Evolutionary conservation across 2,329 filamentous ascomycete species (phyloP), one percentile per base, ranked within the genome.

Genomic region (Monilinia vaccinii-corymbosi): DNA sequence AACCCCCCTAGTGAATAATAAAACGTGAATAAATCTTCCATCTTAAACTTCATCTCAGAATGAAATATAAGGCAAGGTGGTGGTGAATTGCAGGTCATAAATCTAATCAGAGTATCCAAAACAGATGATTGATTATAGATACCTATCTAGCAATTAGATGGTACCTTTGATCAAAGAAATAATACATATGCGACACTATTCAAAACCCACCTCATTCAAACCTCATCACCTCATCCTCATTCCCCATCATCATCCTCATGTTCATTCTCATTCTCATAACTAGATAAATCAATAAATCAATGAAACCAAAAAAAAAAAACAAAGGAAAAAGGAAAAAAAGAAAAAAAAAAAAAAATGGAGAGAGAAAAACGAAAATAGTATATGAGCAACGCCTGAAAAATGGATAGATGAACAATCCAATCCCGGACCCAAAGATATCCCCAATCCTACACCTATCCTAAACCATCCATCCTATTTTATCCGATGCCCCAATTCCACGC

Each of bases 321-420:
- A 36, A 36, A 36, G 11, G 9, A 9, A 9, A 34, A 10, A 34
- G 14, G 4, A 28, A 60, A 28, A 58, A 45, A 47, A 36, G 36
- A 60, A 58, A 28, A 60, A 60, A 28, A 36, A 1, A 14, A 36
- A 16, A 14, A 36, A 36, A 36, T 28, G 6, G 6, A 36, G 3
- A 14, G 14, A 16, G 5, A 36, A 14, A 36, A 9, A 34, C 2
- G 8, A 34, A 10, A 34, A 36, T 14, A 28, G 56, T 28, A 58
- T 50, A 47, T 36, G 36, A 60, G 50, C 28, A 60, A 60, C 59
- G 45, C 53, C 59, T 36, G 58, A 60, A 31, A 23, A 60, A 58
- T 60, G 50, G 40, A 46, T 48, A 42, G 44, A 60, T 55, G 34
- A 47, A 48, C 42, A 40, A 38, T 28, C 50, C 25, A 8, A 23